A percentile compares a stretch with the other conserved stretches of the same genome.
Conservation (phyloP, 352 stramenopile genomes). For the Vaucheria bursata region DNA sequence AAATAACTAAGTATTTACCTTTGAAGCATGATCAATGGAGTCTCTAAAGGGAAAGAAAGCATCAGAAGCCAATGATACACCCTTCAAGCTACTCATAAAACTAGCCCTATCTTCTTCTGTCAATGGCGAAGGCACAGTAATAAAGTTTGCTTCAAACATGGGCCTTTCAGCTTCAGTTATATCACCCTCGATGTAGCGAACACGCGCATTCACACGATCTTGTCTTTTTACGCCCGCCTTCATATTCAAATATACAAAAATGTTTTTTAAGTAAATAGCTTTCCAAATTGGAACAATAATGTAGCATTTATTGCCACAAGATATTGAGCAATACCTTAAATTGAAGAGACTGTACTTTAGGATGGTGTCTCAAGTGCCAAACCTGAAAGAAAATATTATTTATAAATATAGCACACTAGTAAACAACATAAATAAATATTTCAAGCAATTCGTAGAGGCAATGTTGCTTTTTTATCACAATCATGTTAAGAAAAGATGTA, state of each 20-base stretch:
- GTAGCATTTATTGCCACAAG: too few species aligned
- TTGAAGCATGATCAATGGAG: slow-evolving; percentile 88
- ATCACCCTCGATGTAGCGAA: slow-evolving; percentile 98
- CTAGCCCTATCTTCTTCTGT: slow-evolving; percentile 84
- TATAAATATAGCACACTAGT: too few species aligned
- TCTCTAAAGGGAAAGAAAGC: slow-evolving; percentile 97
- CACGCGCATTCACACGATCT: slow-evolving; percentile 95
- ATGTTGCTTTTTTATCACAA: too few species aligned
- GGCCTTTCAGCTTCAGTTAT: slow-evolving; percentile 88
- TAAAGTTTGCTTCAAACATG: slow-evolving; percentile 90
- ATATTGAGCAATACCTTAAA: too few species aligned
- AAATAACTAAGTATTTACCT: slow-evolving; percentile 49
- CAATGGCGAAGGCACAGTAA: slow-evolving; percentile 78
- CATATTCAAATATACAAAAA: neutral
- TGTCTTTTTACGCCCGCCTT: slow-evolving; percentile 86
- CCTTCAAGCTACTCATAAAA: slow-evolving; percentile 73
- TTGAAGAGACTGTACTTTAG: slow-evolving; percentile 79
- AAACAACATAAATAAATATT: neutral
- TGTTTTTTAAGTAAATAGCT: too few species aligned
- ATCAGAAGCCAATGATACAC: slow-evolving; percentile 92
- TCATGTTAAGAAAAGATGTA: too few species aligned
- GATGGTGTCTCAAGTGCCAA: slow-evolving; percentile 97
- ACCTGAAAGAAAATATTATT: too few species aligned
- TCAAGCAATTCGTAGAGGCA: neutral
- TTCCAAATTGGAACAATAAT: too few species aligned